Conservation (phyloP, 177 flowering plant genomes). For the Tripterygium wilfordii region DNA sequence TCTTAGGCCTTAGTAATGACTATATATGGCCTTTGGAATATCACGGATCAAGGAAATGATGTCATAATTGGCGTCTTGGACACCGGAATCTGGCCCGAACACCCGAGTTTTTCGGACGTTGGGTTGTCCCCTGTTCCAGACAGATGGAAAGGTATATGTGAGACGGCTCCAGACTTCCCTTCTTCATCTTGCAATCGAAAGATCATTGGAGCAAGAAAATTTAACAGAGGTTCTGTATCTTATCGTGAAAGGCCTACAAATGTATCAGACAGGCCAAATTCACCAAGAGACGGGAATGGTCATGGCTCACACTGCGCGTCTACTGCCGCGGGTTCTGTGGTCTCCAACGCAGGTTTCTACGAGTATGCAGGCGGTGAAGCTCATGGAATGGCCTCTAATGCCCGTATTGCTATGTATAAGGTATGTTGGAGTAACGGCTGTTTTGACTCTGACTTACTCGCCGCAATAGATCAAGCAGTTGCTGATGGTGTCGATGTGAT, state of each 20-base stretch:
- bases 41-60: slow-evolving; percentile 54
- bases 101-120: slow-evolving; percentile 53
- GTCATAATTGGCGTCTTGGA: slow-evolving; percentile 80
- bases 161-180: slow-evolving; percentile 35
- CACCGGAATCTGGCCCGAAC: slow-evolving; percentile 90
- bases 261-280: slow-evolving; percentile 38
- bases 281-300: slow-evolving; percentile 83
- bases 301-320: slow-evolving; percentile 95
- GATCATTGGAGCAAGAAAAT: slow-evolving; percentile 72
- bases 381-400: slow-evolving; percentile 78
- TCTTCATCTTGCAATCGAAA: slow-evolving; percentile 56
- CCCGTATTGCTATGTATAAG: slow-evolving; percentile 74
- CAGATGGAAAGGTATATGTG: slow-evolving; percentile 63
- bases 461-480: slow-evolving; percentile 69
- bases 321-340: slow-evolving; percentile 73
- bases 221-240: slow-evolving; percentile 45
- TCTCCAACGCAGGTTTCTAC: slow-evolving; percentile 49
- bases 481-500: slow-evolving; percentile 66
- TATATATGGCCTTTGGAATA: slow-evolving; percentile 72
- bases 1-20: slow-evolving; percentile 48
- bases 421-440: slow-evolving; percentile 71
- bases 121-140: slow-evolving; percentile 47
- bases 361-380: slow-evolving; percentile 69
- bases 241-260: slow-evolving; percentile 18
- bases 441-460: slow-evolving; percentile 68